phyloP scores from a whole-genome alignment of 2,329 filamentous ascomycete species.

The Aspergillus terreus region DNA sequence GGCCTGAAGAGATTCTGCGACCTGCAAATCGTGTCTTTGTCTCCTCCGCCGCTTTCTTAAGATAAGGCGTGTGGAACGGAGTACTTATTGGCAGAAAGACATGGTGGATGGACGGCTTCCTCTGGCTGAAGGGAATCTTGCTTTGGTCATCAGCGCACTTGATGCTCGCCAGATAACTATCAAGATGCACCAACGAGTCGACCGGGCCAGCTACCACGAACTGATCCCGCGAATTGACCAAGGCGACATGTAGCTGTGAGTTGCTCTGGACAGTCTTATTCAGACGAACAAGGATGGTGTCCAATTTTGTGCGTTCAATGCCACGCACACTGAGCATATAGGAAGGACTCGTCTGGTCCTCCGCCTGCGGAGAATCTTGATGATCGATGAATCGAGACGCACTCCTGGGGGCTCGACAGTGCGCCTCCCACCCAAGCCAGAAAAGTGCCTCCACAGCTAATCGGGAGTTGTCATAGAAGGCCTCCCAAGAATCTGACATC shows the following conservation, averaged over 20 bases:
- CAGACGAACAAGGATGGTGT: slow-evolving; percentile 2
- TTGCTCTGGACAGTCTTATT: slow-evolving; percentile 4
- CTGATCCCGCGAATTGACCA: slow-evolving; percentile 15
- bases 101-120: slow-evolving; percentile 24
- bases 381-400: background rate
- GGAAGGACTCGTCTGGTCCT: background rate
- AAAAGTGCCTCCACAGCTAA: slow-evolving; percentile 28
- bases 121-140: slow-evolving; percentile 28
- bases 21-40: slow-evolving; percentile 15
- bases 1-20: slow-evolving; percentile 1
- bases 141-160: slow-evolving; percentile 12
- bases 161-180: slow-evolving; percentile 4
- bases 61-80: slow-evolving; percentile 39
- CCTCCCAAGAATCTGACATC: slow-evolving; percentile 30
- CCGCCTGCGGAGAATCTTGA: background rate
- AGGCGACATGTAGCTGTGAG: slow-evolving; percentile 4
- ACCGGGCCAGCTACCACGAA: slow-evolving; percentile 16
- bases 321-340: slow-evolving; percentile 18
- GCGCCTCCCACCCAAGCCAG: slow-evolving; percentile 15
- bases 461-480: slow-evolving; percentile 25
- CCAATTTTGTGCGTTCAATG: background rate
- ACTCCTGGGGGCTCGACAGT: slow-evolving; percentile 10
- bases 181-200: slow-evolving; percentile 10
- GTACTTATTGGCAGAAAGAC: slow-evolving; percentile 40
- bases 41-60: slow-evolving; percentile 21